Conservation (phyloP, 2,329 filamentous ascomycete species). For the Fusarium haematococcum region DNA sequence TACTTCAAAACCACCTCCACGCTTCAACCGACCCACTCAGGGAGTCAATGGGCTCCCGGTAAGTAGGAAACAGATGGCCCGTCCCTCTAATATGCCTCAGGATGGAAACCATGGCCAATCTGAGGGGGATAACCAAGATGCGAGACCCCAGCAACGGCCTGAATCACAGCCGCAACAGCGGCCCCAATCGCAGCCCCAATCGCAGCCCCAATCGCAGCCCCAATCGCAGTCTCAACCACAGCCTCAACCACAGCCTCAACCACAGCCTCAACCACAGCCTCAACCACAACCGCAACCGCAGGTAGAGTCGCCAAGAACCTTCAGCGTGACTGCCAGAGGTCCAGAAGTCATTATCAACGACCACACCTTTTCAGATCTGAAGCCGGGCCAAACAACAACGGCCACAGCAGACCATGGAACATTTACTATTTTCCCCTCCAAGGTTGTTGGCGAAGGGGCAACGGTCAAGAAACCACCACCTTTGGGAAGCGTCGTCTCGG, state of each 20-base stretch:
- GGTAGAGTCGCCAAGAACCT: conserved; percentile 35
- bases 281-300: conserved; percentile 2
- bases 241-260: background rate
- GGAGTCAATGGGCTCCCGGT: conserved; percentile 4
- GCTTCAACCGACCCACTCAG: conserved; percentile 49
- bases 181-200: background rate
- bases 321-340: conserved; percentile 59
- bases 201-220: background rate
- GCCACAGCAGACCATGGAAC: conserved; percentile 55
- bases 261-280: background rate
- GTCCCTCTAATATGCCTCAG: conserved; percentile 5
- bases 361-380: conserved; percentile 56
- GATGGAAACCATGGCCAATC: background rate
- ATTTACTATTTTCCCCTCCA: conserved; percentile 62
- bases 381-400: conserved; percentile 53
- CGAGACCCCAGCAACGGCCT: conserved; percentile 1
- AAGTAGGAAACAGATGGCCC: conserved; percentile 38
- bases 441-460: conserved; percentile 58
- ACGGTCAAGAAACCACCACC: conserved; percentile 57
- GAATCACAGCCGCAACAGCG: background rate
- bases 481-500: conserved; percentile 44
- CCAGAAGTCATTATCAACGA: conserved; percentile 61
- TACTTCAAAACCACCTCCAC: conserved; percentile 52
- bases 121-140: background rate
- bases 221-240: background rate